Conservation (phyloP, 768 basidiomycete species). For the Auriculariales sp. region DNA sequence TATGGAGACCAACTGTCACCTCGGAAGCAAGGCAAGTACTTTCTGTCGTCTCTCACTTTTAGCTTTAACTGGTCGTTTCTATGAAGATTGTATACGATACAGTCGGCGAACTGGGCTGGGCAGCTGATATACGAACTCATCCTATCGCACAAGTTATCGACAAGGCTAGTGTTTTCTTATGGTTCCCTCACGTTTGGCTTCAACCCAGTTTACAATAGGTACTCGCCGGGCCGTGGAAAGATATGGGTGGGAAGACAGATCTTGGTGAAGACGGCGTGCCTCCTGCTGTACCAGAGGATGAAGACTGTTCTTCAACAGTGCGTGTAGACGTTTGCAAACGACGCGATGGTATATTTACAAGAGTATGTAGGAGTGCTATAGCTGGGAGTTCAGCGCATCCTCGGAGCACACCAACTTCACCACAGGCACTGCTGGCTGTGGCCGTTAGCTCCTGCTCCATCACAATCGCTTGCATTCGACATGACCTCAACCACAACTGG, state of each 20-base stretch:
- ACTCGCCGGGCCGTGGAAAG: constrained; percentile 28
- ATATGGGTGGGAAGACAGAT: constrained; percentile 15
- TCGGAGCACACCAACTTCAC: no score
- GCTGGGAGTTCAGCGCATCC: constrained; percentile 66
- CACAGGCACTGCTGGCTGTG: no score
- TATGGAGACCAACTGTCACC: constrained; percentile 74
- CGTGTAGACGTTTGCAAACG: constrained; percentile 15
- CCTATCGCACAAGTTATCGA: constrained; percentile 59
- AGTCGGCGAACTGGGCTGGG: constrained; percentile 66
- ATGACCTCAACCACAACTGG: no score
- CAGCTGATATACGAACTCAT: constrained; percentile 59
- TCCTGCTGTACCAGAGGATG: constrained; percentile 34
- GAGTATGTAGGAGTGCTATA: constrained; percentile 59
- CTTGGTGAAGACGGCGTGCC: constrained; percentile 19
- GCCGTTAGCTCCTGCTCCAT: no score
- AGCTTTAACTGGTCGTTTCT: no score
- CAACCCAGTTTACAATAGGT: no score
- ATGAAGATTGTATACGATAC: constrained; percentile 74
- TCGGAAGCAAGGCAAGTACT: no score
- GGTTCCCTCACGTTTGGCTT: not conserved
- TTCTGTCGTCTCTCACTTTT: no score
- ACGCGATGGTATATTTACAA: no score
- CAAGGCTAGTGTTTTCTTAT: constrained; percentile 15
- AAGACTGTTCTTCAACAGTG: constrained; percentile 42
- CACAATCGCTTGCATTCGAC: no score